phyloP scores from a whole-genome alignment of 2,329 filamentous ascomycete species.

The Phoma sp. region DNA sequence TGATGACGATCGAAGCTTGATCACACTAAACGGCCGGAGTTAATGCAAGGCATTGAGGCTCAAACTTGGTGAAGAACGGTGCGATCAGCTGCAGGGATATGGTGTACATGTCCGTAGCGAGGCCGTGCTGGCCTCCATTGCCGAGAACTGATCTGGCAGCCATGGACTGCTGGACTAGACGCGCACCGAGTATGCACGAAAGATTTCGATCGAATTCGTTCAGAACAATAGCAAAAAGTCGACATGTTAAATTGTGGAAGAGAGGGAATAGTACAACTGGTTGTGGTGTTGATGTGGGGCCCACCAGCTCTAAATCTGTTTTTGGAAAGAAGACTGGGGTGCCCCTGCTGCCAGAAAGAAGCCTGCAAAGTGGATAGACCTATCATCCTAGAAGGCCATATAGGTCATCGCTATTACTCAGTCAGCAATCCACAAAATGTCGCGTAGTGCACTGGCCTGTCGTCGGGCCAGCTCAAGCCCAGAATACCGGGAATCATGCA shows the following conservation, averaged over 20 bases:
- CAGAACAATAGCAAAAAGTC: too few relatives aligned
- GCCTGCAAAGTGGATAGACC: not conserved
- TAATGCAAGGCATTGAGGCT: conserved; percentile 28
- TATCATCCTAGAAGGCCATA: not conserved
- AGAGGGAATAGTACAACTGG: not conserved
- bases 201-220: too few relatives aligned
- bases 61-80: conserved; percentile 27
- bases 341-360: not conserved
- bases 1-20: conserved; percentile 17
- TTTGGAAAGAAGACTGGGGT: conserved; percentile 5
- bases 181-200: too few relatives aligned
- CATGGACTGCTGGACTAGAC: not conserved
- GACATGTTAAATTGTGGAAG: not conserved
- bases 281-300: not conserved
- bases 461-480: not conserved
- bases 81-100: conserved; percentile 26
- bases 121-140: not conserved
- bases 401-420: not conserved
- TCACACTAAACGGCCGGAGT: conserved; percentile 18
- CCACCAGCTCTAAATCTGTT: not conserved
- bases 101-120: conserved; percentile 17
- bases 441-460: not conserved
- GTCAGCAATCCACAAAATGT: not conserved
- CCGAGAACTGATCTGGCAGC: not conserved
- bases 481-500: not conserved